A percentile compares a stretch with the other conserved stretches of the same genome.
Conservation (phyloP, 352 stramenopile genomes). For the Globisporangium barbulae region DNA sequence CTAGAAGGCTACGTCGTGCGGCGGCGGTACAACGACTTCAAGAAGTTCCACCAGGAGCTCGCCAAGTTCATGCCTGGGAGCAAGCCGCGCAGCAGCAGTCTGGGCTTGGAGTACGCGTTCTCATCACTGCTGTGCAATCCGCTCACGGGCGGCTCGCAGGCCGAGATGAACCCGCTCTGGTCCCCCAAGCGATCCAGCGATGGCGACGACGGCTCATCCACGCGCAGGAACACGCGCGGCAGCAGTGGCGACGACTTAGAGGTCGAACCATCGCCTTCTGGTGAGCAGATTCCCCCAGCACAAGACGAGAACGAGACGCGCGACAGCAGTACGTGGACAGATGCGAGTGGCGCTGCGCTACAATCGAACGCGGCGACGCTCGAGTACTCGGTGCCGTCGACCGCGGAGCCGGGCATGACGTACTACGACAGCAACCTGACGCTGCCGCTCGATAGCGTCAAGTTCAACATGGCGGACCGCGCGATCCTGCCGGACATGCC, state of each 20-base stretch:
- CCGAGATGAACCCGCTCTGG: constrained; percentile 49
- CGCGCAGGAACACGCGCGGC: constrained; percentile 12
- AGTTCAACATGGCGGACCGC: constrained; percentile 44
- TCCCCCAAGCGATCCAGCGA: constrained; percentile 38
- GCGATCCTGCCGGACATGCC: constrained; percentile 56
- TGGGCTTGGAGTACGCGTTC: constrained; percentile 28
- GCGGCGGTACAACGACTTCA: constrained; percentile 75
- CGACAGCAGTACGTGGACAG: background rate
- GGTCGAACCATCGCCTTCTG: background rate
- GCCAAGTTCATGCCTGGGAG: constrained; percentile 46
- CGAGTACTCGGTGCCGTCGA: constrained; percentile 10
- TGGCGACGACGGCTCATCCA: constrained; percentile 20
- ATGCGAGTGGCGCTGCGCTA: background rate
- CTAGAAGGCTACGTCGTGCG: constrained; percentile 80
- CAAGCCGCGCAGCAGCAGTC: constrained; percentile 21
- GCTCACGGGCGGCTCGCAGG: constrained; percentile 16
- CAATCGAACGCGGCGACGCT: constrained; percentile 5
- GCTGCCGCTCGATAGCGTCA: constrained; percentile 50
- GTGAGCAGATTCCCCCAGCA: background rate
- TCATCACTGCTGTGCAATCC: constrained; percentile 57
- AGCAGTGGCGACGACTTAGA: constrained; percentile 15
- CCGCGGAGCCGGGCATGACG: constrained; percentile 19
- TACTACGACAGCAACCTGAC: constrained; percentile 40
- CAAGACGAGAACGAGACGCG: constrained; percentile 1
- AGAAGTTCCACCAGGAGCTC: constrained; percentile 54